These are phyloP conservation scores for Tolypocladium capitatum DNA, from an alignment of 2,329 filamentous ascomycete genomes.

Conservation along the genomic window DNA sequence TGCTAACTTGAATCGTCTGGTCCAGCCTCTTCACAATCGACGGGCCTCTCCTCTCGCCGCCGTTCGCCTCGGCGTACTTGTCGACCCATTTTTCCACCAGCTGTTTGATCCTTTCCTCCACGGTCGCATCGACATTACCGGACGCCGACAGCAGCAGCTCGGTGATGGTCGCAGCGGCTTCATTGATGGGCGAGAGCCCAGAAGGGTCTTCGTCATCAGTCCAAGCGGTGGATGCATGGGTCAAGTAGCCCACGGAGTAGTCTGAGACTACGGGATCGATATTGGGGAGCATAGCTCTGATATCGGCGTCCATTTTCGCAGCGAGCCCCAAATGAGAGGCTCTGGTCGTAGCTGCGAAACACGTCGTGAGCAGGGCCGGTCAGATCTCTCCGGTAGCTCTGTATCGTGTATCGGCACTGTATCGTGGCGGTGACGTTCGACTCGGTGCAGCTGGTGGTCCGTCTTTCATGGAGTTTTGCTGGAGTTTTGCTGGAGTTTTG, in stretches of 20 bases:
- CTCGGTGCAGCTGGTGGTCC: neutral
- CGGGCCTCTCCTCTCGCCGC: slow-evolving; percentile 56
- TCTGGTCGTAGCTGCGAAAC: neutral
- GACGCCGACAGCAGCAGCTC: slow-evolving; percentile 88
- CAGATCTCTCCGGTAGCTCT: neutral
- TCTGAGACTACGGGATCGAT: slow-evolving; percentile 83
- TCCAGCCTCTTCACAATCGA: slow-evolving; percentile 75
- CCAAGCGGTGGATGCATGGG: slow-evolving; percentile 80
- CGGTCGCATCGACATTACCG: slow-evolving; percentile 58
- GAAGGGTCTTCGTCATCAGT: slow-evolving; percentile 57
- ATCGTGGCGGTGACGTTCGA: neutral
- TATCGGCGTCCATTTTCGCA: slow-evolving; percentile 67
- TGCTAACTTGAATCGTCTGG: slow-evolving; percentile 86
- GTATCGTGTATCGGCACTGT: neutral
- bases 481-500: neutral
- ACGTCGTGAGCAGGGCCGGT: neutral
- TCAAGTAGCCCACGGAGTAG: slow-evolving; percentile 88
- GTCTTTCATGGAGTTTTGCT: neutral
- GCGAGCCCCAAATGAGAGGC: neutral
- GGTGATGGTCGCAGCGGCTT: slow-evolving; percentile 75
- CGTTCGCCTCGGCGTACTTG: slow-evolving; percentile 63
- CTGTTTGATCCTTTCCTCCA: slow-evolving; percentile 65
- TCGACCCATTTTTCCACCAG: slow-evolving; percentile 85
- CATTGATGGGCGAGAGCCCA: slow-evolving; percentile 62
- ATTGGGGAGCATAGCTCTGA: slow-evolving; percentile 69